Evolutionary conservation across 2,329 filamentous ascomycete species (phyloP).

Genomic region (Conoideocrella luteorostrata): DNA sequence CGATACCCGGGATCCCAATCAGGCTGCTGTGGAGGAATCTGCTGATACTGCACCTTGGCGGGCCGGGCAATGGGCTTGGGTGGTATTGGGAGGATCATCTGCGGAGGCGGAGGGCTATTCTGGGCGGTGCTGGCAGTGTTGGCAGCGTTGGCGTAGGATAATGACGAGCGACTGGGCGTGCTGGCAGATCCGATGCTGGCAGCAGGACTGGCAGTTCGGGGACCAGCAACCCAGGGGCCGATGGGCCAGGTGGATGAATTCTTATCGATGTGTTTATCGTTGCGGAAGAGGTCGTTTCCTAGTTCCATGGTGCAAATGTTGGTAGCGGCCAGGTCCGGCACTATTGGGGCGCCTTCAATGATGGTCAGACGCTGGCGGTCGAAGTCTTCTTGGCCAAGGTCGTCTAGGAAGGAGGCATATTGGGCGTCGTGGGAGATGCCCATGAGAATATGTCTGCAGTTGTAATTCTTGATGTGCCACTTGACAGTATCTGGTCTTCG

Average conservation of each 20-base stretch:
- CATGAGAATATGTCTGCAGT: slow-evolving; percentile 56
- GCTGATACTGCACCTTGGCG: slow-evolving; percentile 14
- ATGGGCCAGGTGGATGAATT: slow-evolving; percentile 3
- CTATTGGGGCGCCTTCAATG: slow-evolving; percentile 46
- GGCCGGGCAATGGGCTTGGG: slow-evolving; percentile 15
- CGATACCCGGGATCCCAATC: slow-evolving; percentile 48
- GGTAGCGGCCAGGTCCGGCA: slow-evolving; percentile 42
- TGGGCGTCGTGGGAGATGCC: slow-evolving; percentile 56
- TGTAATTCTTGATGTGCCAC: slow-evolving; percentile 54
- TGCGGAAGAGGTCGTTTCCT: slow-evolving; percentile 43
- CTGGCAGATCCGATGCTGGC: slow-evolving; percentile 11
- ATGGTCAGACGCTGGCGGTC: slow-evolving; percentile 41
- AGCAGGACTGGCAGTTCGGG: slow-evolving; percentile 12
- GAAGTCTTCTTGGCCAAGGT: slow-evolving; percentile 40
- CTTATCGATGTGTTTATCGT: slow-evolving; percentile 41
- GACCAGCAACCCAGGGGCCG: slow-evolving; percentile 12
- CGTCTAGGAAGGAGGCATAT: slow-evolving; percentile 54
- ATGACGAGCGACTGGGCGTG: slow-evolving; percentile 5
- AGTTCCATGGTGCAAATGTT: slow-evolving; percentile 41
- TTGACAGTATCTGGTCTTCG: slow-evolving; percentile 37
- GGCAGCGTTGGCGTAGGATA: slow-evolving; percentile 35
- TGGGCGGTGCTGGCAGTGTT: slow-evolving; percentile 31
- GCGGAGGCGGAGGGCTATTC: slow-evolving; percentile 29
- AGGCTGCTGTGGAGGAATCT: slow-evolving; percentile 22
- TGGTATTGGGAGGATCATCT: slow-evolving; percentile 33